phyloP scores from a whole-genome alignment of 495 filamentous ascomycete species.

The Hyaloscypha bicolor region DNA sequence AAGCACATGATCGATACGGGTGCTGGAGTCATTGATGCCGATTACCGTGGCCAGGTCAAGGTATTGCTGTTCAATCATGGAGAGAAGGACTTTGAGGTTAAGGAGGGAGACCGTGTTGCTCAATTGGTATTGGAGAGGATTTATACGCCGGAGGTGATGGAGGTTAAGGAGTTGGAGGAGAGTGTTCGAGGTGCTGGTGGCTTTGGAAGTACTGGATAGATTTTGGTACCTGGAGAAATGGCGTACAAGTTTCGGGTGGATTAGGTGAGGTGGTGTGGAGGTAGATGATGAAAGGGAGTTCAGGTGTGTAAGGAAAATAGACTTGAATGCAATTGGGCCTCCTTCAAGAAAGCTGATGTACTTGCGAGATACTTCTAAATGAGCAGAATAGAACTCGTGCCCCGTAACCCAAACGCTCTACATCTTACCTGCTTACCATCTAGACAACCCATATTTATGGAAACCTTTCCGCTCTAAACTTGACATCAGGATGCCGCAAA shows the following conservation, averaged over 20 bases:
- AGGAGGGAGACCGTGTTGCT: constrained; percentile 85
- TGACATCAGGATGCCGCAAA: constrained; percentile 62
- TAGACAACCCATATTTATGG: neutral
- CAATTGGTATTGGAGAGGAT: constrained; percentile 95
- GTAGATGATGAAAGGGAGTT: constrained; percentile 25
- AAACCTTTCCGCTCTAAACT: constrained; percentile 54
- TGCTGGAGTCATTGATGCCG: constrained; percentile 95
- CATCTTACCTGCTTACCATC: neutral
- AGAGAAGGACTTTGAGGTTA: constrained; percentile 79
- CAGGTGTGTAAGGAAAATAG: constrained; percentile 15
- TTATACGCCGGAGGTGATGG: constrained; percentile 84
- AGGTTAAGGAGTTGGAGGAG: constrained; percentile 86
- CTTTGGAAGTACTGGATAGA: constrained; percentile 84
- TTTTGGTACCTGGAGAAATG: neutral
- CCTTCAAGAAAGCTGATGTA: neutral
- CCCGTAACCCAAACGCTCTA: neutral
- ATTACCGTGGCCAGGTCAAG: constrained; percentile 93
- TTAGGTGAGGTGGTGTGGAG: neutral
- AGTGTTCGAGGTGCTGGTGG: constrained; percentile 88
- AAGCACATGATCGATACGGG: constrained; percentile 96
- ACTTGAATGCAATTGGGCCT: constrained; percentile 1
- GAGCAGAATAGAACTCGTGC: neutral
- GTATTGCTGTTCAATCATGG: constrained; percentile 92
- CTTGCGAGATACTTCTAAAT: neutral
- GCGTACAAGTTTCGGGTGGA: neutral